These are phyloP conservation scores for Aspergillus ostianus DNA, from an alignment of 495 filamentous ascomycete species.

Conservation along the genomic window DNA sequence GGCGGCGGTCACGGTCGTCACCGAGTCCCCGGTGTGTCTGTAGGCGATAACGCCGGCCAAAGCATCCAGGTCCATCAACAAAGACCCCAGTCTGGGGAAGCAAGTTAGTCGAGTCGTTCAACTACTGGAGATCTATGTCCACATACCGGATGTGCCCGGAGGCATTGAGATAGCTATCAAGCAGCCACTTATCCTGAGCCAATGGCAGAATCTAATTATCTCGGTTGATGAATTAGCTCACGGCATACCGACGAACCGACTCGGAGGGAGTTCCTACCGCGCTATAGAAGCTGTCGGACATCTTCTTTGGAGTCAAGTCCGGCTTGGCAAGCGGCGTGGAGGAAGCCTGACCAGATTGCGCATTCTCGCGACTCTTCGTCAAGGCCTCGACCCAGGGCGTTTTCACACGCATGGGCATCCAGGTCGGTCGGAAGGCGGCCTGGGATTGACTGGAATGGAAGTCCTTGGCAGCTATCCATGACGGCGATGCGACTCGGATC, in stretches of 20 bases:
- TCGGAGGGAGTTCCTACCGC: constrained; percentile 44
- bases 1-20: constrained; percentile 79
- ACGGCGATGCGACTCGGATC: constrained; percentile 3
- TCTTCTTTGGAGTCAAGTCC: constrained; percentile 58
- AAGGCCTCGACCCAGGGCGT: constrained; percentile 72
- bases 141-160: constrained; percentile 60
- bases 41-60: constrained; percentile 78
- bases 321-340: constrained; percentile 38
- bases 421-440: constrained; percentile 32
- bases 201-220: constrained; percentile 57
- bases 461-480: constrained; percentile 6
- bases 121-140: background rate
- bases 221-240: constrained; percentile 15
- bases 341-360: constrained; percentile 26
- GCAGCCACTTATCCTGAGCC: constrained; percentile 67
- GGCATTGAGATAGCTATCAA: constrained; percentile 67
- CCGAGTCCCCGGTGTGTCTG: constrained; percentile 74
- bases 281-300: constrained; percentile 63
- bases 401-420: constrained; percentile 57
- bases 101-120: constrained; percentile 5
- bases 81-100: constrained; percentile 56
- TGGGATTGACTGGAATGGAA: constrained; percentile 33
- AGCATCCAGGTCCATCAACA: constrained; percentile 83
- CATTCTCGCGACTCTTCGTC: constrained; percentile 47
- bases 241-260: background rate